Evolutionary conservation across 192 early-diverging fungal species (phyloP).

Genomic region (Glomus cerebriforme): DNA sequence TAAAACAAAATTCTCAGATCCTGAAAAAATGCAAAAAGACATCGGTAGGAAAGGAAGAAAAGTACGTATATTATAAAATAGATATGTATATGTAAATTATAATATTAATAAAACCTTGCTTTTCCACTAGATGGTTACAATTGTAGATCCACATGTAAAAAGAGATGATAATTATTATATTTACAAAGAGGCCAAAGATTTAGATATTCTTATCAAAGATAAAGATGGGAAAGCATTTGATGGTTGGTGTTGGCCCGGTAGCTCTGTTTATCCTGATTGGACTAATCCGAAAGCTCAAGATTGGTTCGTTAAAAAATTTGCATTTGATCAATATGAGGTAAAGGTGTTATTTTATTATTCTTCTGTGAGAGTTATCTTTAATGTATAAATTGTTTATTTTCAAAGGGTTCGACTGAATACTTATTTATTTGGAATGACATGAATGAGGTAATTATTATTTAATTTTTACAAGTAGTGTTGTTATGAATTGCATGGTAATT

Average conservation of each 20-base stretch:
- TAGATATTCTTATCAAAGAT: constrained; percentile 79
- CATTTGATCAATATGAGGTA: constrained; percentile 69
- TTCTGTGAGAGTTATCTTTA: background rate
- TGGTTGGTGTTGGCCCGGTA: constrained; percentile 99
- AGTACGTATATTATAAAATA: constrained; percentile 40
- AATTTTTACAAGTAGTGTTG: background rate
- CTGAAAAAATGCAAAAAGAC: constrained; percentile 77
- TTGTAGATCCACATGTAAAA: constrained; percentile 98
- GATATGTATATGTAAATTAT: background rate
- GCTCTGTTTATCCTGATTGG: constrained; percentile 93
- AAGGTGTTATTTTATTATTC: background rate
- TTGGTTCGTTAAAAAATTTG: constrained; percentile 83
- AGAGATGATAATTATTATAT: constrained; percentile 73
- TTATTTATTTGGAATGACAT: constrained; percentile 99
- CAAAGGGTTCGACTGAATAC: constrained; percentile 67
- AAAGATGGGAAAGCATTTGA: constrained; percentile 76
- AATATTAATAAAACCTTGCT: constrained; percentile 5
- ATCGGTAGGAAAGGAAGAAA: constrained; percentile 76
- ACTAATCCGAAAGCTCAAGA: constrained; percentile 71
- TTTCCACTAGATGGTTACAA: constrained; percentile 78
- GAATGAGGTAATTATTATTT: constrained; percentile 72
- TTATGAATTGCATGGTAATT: background rate
- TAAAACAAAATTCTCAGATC: constrained; percentile 83
- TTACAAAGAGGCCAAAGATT: constrained; percentile 74
- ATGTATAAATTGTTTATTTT: background rate